Base-by-base conservation (phyloP, 768 basidiomycete genomes). In the Lactarius vividus region DNA sequence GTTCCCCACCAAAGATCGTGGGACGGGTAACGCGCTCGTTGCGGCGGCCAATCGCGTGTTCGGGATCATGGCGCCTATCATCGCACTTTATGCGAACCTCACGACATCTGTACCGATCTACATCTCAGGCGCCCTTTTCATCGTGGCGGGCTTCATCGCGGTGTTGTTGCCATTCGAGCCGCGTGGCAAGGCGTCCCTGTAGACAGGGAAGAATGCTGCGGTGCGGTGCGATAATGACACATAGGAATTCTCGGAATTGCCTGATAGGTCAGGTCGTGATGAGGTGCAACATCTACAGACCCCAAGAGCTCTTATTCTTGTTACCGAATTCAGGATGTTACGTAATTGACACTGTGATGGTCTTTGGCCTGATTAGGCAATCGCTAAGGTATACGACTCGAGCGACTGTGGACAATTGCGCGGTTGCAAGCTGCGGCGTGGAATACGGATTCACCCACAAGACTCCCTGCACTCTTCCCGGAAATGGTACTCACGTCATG, bases 131-230 rank as follows among this genome's bases (percentile, higher is more conserved):
- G 82, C 77, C 23, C 72, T 85, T 57, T 87, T 88, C 72, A 56
- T 87, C 37, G 74, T 77, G 7, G 74, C 83, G 4, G 84, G 84
- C 0, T 60, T 82, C 49, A 74, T 85, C 29, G 79, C 82, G 4
- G 64, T 85, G 59, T 60, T 85, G 52, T 70, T 88, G 40, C 85
- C 86, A 2, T 84, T 83, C 65, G 85, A 87, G 69, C 80, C 85
- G 9, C 75, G 82, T 28, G 85, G 85, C 4, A 84, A 80, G 69
- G 84, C 85, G 5, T 79, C 83, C 28, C 67, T 85, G 62, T 84
- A 67, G 55, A 40, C 8, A 42, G 31, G 20, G 29, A 57, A 35
- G 33, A 57, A 15, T 13, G 18, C 20, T 56, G 55, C 35, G 57
- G 31, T n/a, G 57, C 37, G 28, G 37, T 57, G 15, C 35, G n/a